These are phyloP conservation scores for Paspalum notatum DNA, from an alignment of 176 grass and related monocot species.

Conservation along the genomic window DNA sequence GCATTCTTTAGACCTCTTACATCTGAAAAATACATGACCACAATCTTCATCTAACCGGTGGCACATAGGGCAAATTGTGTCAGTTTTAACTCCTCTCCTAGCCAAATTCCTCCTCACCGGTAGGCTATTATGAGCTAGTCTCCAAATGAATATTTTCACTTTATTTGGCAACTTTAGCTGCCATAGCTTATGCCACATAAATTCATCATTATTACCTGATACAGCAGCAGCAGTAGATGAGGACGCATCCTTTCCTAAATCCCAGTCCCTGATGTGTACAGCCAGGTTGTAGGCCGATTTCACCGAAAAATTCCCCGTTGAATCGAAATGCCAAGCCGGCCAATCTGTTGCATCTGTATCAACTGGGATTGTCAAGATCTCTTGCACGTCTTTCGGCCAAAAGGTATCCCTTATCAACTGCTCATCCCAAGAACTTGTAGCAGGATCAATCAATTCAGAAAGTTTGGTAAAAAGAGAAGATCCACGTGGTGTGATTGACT, in stretches of 20 bases:
- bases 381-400: neutral
- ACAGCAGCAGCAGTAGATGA: neutral
- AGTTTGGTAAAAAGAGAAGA: neutral
- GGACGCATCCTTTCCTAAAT: neutral
- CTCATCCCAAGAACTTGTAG: neutral
- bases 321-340: neutral
- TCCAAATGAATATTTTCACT: neutral
- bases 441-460: neutral
- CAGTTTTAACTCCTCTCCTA: neutral
- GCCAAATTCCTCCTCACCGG: neutral
- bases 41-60: neutral
- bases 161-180: neutral
- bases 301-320: neutral
- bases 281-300: neutral
- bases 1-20: neutral
- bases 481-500: neutral
- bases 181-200: neutral
- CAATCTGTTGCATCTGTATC: neutral
- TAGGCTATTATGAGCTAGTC: neutral
- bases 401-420: neutral
- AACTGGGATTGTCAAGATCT: neutral
- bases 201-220: fast-evolving
- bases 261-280: neutral
- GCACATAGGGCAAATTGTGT: neutral
- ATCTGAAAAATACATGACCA: neutral